Evolutionary conservation across 306 rosid species (phyloP).

Genomic region (Oxytropis ochrocephala): DNA sequence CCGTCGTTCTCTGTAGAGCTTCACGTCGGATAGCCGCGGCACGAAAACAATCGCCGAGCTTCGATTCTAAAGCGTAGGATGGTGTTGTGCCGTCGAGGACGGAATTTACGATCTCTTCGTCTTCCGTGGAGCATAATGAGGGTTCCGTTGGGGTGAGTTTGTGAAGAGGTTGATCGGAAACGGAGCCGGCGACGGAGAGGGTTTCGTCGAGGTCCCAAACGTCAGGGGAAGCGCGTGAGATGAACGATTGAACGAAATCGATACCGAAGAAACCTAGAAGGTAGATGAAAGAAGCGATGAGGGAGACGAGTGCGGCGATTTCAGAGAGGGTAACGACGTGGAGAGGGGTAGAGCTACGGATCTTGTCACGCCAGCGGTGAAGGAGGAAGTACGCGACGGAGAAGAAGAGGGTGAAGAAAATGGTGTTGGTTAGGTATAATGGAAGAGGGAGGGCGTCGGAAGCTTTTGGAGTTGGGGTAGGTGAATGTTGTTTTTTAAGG

Average conservation of each 20-base stretch:
- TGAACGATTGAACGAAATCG: slow-evolving; percentile 65
- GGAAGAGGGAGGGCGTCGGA: slow-evolving; percentile 67
- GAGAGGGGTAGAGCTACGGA: slow-evolving; percentile 61
- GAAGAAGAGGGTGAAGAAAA: slow-evolving; percentile 70
- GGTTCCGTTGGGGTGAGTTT: background rate
- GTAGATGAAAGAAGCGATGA: slow-evolving; percentile 69
- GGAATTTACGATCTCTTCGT: slow-evolving; percentile 46
- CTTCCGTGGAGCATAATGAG: slow-evolving; percentile 20
- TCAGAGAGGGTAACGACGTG: slow-evolving; percentile 58
- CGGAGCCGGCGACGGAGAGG: background rate
- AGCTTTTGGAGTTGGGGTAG: slow-evolving; percentile 30
- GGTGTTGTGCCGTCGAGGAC: slow-evolving; percentile 50
- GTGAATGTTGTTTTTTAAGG: background rate
- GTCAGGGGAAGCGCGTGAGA: slow-evolving; percentile 46
- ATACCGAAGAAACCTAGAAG: slow-evolving; percentile 72
- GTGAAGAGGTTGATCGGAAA: background rate
- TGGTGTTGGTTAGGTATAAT: slow-evolving; percentile 49
- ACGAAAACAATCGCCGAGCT: slow-evolving; percentile 56
- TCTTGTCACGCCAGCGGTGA: slow-evolving; percentile 72
- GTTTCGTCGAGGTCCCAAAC: slow-evolving; percentile 42
- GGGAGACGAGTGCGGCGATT: slow-evolving; percentile 51
- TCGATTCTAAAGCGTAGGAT: slow-evolving; percentile 66
- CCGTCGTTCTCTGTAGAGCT: slow-evolving; percentile 55
- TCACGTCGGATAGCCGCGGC: slow-evolving; percentile 76
- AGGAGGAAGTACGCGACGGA: slow-evolving; percentile 62